Base-by-base conservation (phyloP, 306 rosid species). In the Argentina anserina region DNA sequence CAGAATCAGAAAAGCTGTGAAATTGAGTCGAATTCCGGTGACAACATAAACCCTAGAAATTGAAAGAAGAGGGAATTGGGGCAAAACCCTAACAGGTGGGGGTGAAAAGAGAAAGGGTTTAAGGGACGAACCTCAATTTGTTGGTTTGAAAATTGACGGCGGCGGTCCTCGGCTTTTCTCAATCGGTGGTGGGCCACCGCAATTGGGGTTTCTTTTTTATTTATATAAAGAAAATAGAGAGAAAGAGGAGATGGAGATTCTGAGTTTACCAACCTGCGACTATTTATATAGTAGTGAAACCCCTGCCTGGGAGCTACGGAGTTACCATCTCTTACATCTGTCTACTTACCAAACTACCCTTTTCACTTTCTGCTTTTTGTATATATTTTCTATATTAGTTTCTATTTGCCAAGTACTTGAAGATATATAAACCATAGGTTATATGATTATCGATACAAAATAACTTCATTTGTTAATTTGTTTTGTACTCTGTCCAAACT, bases 181-280 rank as follows among this genome's bases (percentile, higher is more conserved):
- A 70, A 61, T 55, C 50, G 65, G 75, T 71, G 75, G 75, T 55
- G 66, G 66, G 40, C 75, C 75, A 71, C 39, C 47, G 37, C 58
- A 36, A n/a, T n/a, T n/a, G 17, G 21, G 6, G 23, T 18, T 47
- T 47, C 23, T 47, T 42, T 50, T 50, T 46, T 49, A n/a, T 21
- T 7, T 0, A 21, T 21, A 50, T 5, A 49, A 6, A 49, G 25
- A 49, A 47, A 23, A 49, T 6, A 17, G 58, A 50, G 49, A 45
- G 49, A 45, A 1, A 11, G 49, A 45, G 3, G 5, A 33, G 36
- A 33, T 2, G n/a, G 50, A 45, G 21, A 5, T 8, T 9, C 5
- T 7, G 29, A 52, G 28, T 2, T 52, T 52, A 52, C 28, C 64
- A 58, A 26, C 65, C 65, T 59, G 11, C 21, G 65, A 28, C 20